A percentile compares a stretch with the other conserved stretches of the same genome.
Evolutionary conservation across 495 filamentous ascomycete genomes (phyloP).

Genomic region (Symbiotaphrina buchneri): DNA sequence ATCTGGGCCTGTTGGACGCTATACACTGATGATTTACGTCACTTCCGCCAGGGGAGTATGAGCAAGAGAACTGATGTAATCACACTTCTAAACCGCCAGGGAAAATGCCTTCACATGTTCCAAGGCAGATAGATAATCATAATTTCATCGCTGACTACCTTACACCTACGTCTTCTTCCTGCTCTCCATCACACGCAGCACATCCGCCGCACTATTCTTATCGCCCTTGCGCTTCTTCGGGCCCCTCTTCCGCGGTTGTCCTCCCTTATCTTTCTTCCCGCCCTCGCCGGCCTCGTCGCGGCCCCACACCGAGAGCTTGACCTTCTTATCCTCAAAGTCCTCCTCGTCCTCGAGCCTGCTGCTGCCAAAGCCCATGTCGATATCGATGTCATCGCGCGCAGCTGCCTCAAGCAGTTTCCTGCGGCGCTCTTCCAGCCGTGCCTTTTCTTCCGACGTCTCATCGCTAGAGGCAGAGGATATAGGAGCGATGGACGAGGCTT

Average conservation of each 20-base stretch:
- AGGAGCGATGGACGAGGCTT: conserved; percentile 51
- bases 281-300: conserved; percentile 12
- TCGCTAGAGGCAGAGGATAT: conserved; percentile 20
- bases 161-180: conserved; percentile 20
- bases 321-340: conserved; percentile 43
- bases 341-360: conserved; percentile 64
- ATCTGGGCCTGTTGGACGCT: too few relatives aligned
- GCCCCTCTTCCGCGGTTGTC: conserved; percentile 40
- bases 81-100: too few relatives aligned
- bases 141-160: too few relatives aligned
- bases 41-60: too few relatives aligned
- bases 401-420: conserved; percentile 53
- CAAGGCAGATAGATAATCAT: too few relatives aligned
- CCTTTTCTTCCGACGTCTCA: conserved; percentile 20
- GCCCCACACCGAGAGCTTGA: conserved; percentile 45
- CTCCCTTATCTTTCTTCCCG: conserved; percentile 19
- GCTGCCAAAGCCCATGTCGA: conserved; percentile 84
- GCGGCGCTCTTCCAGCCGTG: conserved; percentile 32
- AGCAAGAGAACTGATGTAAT: too few relatives aligned
- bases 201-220: conserved; percentile 56
- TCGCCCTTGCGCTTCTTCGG: conserved; percentile 77
- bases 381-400: conserved; percentile 79
- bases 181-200: conserved; percentile 57
- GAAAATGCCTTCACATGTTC: too few relatives aligned
- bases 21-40: too few relatives aligned